A percentile compares a stretch with the other conserved stretches of the same genome.
Conservation (phyloP, 208 protist genomes). For the Leishmania tropica region DNA sequence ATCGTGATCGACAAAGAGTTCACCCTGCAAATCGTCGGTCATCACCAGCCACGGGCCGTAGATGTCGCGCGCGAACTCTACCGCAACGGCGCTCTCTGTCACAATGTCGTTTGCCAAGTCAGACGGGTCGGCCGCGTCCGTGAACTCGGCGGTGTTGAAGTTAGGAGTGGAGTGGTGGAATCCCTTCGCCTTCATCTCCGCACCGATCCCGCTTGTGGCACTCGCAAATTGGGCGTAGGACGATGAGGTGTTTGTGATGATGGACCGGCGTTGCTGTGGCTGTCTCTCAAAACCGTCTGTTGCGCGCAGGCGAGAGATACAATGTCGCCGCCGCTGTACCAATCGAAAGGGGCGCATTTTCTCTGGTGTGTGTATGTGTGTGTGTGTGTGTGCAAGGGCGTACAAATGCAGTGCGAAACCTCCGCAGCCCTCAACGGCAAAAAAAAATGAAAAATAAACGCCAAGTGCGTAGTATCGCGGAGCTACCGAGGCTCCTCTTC, state of each 20-base stretch:
- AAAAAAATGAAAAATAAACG: background rate
- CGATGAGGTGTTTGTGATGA: background rate
- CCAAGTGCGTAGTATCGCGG: background rate
- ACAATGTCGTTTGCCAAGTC: constrained; percentile 57
- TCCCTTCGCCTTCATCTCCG: constrained; percentile 45
- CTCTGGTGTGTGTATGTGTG: background rate
- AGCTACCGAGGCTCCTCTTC: background rate
- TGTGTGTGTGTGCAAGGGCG: background rate
- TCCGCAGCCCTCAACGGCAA: background rate
- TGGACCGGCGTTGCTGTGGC: background rate
- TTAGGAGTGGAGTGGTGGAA: constrained; percentile 76
- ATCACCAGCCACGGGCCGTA: constrained; percentile 90
- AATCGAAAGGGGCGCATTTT: constrained; percentile 1
- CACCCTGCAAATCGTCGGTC: constrained; percentile 84
- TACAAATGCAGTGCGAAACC: too few species aligned
- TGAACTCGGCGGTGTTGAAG: constrained; percentile 55
- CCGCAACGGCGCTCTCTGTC: constrained; percentile 49
- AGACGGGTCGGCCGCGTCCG: constrained; percentile 15
- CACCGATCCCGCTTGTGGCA: constrained; percentile 3
- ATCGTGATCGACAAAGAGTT: constrained; percentile 90
- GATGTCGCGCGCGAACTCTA: constrained; percentile 70
- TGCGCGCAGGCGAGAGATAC: background rate
- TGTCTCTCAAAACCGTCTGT: too few species aligned
- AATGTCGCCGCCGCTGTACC: background rate
- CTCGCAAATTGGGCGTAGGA: background rate